These are phyloP conservation scores for Nannochloropsis salina DNA, from an alignment of 108 stramenopile genomes.

Conservation along the genomic window DNA sequence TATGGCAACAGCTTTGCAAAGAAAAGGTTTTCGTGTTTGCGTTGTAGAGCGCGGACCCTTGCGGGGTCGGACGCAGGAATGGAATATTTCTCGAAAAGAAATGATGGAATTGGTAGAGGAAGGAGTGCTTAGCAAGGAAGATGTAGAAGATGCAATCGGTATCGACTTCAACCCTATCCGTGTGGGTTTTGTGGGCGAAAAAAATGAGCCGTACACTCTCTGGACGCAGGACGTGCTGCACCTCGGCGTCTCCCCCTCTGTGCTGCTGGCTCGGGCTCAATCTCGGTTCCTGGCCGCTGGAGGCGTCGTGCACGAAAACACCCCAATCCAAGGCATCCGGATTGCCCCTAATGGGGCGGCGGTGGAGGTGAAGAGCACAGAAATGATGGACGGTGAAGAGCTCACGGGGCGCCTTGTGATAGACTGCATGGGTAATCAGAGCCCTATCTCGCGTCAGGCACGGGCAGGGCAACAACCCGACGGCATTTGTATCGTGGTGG, in stretches of 20 bases:
- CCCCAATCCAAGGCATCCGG: conserved; percentile 62
- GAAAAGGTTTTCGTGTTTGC: conserved; percentile 60
- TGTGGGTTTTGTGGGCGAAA: conserved; percentile 21
- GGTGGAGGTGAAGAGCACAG: background rate
- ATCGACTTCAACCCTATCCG: conserved; percentile 29
- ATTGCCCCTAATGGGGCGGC: conserved; percentile 50
- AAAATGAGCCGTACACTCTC: conserved; percentile 7
- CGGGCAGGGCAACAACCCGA: conserved; percentile 55
- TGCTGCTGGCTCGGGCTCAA: background rate
- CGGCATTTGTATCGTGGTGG: conserved; percentile 80
- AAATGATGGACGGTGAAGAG: conserved; percentile 34
- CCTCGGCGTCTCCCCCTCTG: conserved; percentile 24
- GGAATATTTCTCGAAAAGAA: conserved; percentile 82
- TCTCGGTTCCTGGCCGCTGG: background rate
- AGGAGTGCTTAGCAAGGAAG: conserved; percentile 67
- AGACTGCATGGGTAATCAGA: conserved; percentile 83
- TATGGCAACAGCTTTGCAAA: conserved; percentile 66
- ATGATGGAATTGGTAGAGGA: conserved; percentile 63
- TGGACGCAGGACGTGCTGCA: conserved; percentile 29
- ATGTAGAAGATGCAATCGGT: conserved; percentile 63
- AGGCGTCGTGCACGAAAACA: conserved; percentile 61
- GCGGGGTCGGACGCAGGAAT: conserved; percentile 75
- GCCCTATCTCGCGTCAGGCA: conserved; percentile 67
- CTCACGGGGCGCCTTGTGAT: conserved; percentile 69
- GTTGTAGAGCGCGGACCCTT: conserved; percentile 72